Evolutionary conservation across 2,329 filamentous ascomycete species (phyloP).

Genomic region (Fusarium vanettenii): DNA sequence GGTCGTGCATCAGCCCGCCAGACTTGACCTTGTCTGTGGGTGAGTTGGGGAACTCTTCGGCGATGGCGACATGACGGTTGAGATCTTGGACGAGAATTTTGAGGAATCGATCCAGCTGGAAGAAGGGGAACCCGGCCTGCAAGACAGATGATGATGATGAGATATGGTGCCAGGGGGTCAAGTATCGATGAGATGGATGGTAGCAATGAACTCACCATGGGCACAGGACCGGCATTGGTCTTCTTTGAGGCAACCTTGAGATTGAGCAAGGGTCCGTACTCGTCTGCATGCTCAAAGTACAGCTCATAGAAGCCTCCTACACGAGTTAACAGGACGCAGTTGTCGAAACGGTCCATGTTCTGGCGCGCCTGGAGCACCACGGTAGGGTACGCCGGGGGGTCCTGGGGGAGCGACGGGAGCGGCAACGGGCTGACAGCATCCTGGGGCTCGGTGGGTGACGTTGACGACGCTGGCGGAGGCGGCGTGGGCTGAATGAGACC

Average conservation of each 20-base stretch:
- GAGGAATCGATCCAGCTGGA: conserved; percentile 91
- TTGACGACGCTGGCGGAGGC: conserved; percentile 29
- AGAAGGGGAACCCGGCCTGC: conserved; percentile 91
- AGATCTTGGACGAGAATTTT: conserved; percentile 93
- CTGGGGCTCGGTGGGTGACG: conserved; percentile 20
- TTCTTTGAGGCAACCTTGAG: conserved; percentile 87
- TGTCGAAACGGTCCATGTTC: conserved; percentile 90
- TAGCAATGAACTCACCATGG: conserved; percentile 74
- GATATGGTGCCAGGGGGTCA: conserved; percentile 15
- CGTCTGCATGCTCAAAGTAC: conserved; percentile 95
- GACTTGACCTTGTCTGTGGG: conserved; percentile 76
- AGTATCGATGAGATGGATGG: conserved; percentile 9
- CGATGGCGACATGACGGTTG: conserved; percentile 91
- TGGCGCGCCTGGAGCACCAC: conserved; percentile 87
- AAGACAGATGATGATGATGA: conserved; percentile 33
- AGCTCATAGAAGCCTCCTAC: conserved; percentile 98
- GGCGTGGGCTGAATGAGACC: conserved; percentile 52
- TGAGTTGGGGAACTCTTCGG: conserved; percentile 88
- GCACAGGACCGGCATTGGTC: conserved; percentile 80
- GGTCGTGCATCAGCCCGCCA: conserved; percentile 85
- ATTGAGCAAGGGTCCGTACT: conserved; percentile 86
- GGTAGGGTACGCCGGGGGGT: conserved; percentile 77
- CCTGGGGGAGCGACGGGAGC: conserved; percentile 51
- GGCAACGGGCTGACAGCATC: conserved; percentile 44
- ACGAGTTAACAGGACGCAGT: conserved; percentile 90